Conservation (phyloP, 345 rosid genomes). For the Geranium brycei region DNA sequence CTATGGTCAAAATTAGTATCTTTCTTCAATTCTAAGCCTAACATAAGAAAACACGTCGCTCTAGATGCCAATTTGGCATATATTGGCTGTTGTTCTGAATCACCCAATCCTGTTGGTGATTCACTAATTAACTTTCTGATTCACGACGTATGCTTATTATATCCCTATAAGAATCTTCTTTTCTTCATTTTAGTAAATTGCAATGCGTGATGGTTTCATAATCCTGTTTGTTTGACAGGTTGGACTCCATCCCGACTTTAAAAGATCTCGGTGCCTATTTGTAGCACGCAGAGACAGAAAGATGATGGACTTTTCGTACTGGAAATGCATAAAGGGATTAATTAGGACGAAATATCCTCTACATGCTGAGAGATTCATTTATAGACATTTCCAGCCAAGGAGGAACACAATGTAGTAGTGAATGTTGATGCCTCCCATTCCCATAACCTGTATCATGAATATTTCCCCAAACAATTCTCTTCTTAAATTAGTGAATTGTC, state of each 20-base stretch:
- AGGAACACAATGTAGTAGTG: conserved; percentile 13
- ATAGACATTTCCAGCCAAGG: conserved; percentile 64
- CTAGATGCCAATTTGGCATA: no score
- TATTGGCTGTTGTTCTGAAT: no score
- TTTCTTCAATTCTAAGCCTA: no score
- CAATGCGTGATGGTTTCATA: conserved; percentile 6
- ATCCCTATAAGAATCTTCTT: no score
- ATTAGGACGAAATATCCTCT: conserved; percentile 84
- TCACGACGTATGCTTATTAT: no score
- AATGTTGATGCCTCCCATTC: neutral
- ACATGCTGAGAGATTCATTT: conserved; percentile 81
- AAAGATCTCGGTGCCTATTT: conserved; percentile 68
- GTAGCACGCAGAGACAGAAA: conserved; percentile 73
- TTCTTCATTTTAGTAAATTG: neutral
- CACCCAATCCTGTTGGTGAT: no score
- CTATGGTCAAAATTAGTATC: no score
- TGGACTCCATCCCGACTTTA: conserved; percentile 75
- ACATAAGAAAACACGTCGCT: no score
- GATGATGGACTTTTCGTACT: conserved; percentile 73
- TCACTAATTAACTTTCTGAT: no score
- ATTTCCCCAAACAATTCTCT: no score
- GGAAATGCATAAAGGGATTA: conserved; percentile 95
- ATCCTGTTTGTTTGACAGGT: conserved; percentile 29
- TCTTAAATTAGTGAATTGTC: neutral
- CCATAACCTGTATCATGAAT: neutral